Evolutionary conservation across 1,284 basidiomycete species (phyloP).

Genomic region (Trametes pubescens): DNA sequence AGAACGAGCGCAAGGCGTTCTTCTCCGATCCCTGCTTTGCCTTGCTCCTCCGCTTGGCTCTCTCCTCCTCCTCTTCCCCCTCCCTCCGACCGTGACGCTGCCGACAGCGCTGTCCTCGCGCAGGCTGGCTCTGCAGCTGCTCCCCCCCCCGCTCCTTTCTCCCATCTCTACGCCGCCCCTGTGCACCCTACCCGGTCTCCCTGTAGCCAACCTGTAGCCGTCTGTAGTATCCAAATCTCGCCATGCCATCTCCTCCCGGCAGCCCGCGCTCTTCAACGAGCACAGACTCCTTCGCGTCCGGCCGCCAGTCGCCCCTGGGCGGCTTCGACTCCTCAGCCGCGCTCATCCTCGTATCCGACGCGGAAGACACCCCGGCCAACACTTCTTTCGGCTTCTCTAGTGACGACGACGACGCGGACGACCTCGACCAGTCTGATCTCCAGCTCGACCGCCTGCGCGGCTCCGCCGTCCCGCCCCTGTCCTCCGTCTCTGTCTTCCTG

Average conservation of each 20-base stretch:
- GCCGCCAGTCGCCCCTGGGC: slow-evolving; percentile 38
- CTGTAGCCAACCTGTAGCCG: slow-evolving; percentile 8
- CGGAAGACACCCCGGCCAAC: slow-evolving; percentile 47
- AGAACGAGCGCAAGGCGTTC: neutral
- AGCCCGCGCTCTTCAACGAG: slow-evolving; percentile 38
- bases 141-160: slow-evolving; percentile 26
- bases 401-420: slow-evolving; percentile 61
- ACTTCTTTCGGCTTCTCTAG: slow-evolving; percentile 56
- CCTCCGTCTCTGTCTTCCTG: slow-evolving; percentile 66
- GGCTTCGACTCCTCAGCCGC: slow-evolving; percentile 53
- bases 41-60: slow-evolving; percentile 14
- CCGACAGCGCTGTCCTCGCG: slow-evolving; percentile 29
- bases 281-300: slow-evolving; percentile 39
- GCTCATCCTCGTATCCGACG: slow-evolving; percentile 65
- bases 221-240: slow-evolving; percentile 4
- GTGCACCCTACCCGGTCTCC: neutral
- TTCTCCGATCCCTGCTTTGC: slow-evolving; percentile 13
- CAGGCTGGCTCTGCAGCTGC: slow-evolving; percentile 34
- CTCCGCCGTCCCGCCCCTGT: slow-evolving; percentile 59
- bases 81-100: slow-evolving; percentile 17
- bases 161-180: slow-evolving; percentile 5
- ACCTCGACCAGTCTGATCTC: slow-evolving; percentile 44
- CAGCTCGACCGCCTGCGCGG: slow-evolving; percentile 53
- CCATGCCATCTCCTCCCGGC: slow-evolving; percentile 8
- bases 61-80: slow-evolving; percentile 13